Conservation (phyloP, 352 stramenopile species). For the Plasmopara muralis region DNA sequence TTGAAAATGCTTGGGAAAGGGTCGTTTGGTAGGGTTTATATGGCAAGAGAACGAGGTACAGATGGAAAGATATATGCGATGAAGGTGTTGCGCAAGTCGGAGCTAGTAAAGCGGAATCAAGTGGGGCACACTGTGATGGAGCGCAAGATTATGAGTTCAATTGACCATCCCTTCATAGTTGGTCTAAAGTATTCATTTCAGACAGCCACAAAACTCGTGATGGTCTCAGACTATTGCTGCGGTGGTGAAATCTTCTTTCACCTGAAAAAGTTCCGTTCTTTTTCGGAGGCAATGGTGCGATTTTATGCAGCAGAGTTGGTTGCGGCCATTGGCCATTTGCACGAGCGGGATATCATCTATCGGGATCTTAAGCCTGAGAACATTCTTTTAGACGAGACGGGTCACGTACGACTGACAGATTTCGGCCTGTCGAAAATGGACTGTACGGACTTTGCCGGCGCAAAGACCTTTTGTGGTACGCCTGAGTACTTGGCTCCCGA, state of each 20-base stretch:
- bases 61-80: slow-evolving; percentile 78
- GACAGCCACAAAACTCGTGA: slow-evolving; percentile 87
- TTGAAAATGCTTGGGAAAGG: slow-evolving; percentile 97
- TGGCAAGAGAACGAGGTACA: slow-evolving; percentile 85
- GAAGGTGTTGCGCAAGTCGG: slow-evolving; percentile 83
- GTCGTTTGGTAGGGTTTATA: slow-evolving; percentile 97
- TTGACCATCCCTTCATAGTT: slow-evolving; percentile 96
- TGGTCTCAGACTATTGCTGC: slow-evolving; percentile 88
- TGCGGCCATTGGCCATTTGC: slow-evolving; percentile 83
- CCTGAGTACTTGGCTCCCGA: slow-evolving; percentile 85
- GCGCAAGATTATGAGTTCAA: slow-evolving; percentile 83
- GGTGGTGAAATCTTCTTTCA: slow-evolving; percentile 91
- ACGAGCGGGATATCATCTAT: slow-evolving; percentile 90
- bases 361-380: slow-evolving; percentile 92
- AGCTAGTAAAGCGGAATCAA: slow-evolving; percentile 85
- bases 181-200: slow-evolving; percentile 90
- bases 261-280: slow-evolving; percentile 87
- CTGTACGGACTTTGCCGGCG: slow-evolving; percentile 67
- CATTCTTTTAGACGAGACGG: slow-evolving; percentile 88
- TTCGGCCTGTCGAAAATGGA: slow-evolving; percentile 91
- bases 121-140: slow-evolving; percentile 87
- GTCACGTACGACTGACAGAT: slow-evolving; percentile 89
- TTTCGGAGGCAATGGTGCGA: slow-evolving; percentile 83
- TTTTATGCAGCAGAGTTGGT: slow-evolving; percentile 94
- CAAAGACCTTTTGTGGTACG: slow-evolving; percentile 85